phyloP scores from a whole-genome alignment of 768 basidiomycete genomes.

The Russula earlei region DNA sequence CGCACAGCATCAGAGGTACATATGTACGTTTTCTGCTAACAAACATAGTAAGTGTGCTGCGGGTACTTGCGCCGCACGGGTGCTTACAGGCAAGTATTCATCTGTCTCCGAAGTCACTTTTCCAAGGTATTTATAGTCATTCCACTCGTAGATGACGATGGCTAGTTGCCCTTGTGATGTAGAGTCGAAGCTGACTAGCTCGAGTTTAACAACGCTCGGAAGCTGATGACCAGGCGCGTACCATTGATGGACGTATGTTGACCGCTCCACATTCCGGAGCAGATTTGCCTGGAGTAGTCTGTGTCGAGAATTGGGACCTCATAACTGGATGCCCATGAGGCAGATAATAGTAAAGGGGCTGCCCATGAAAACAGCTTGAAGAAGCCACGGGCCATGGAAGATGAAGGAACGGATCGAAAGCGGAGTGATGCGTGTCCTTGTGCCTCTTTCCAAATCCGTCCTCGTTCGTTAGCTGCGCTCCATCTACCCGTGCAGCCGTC shows the following conservation, averaged over 20 bases:
- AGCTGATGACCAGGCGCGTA: constrained; percentile 28
- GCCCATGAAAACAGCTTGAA: constrained; percentile 13
- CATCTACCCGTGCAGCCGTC: not conserved
- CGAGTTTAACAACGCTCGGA: constrained; percentile 18
- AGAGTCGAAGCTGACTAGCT: constrained; percentile 65
- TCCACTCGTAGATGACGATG: constrained; percentile 95
- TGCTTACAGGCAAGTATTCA: constrained; percentile 56
- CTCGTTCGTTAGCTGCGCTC: too few species aligned
- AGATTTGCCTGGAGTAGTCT: constrained; percentile 83
- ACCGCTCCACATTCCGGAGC: constrained; percentile 91
- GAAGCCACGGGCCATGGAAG: constrained; percentile 16
- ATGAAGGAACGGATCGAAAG: constrained; percentile 6
- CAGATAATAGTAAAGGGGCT: constrained; percentile 20
- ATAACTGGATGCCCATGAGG: constrained; percentile 35
- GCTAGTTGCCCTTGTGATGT: constrained; percentile 80
- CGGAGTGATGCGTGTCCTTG: not conserved
- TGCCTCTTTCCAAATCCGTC: not conserved
- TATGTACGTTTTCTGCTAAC: constrained; percentile 80
- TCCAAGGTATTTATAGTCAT: constrained; percentile 78
- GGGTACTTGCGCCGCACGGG: not conserved
- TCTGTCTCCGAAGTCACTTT: constrained; percentile 46
- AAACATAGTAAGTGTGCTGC: constrained; percentile 16
- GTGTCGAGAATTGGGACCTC: constrained; percentile 60
- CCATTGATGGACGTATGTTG: constrained; percentile 75
- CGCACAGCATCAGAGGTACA: constrained; percentile 79